Evolutionary conservation across 805 yeast species (phyloP).

Genomic region (Candida ascalaphidarum): DNA sequence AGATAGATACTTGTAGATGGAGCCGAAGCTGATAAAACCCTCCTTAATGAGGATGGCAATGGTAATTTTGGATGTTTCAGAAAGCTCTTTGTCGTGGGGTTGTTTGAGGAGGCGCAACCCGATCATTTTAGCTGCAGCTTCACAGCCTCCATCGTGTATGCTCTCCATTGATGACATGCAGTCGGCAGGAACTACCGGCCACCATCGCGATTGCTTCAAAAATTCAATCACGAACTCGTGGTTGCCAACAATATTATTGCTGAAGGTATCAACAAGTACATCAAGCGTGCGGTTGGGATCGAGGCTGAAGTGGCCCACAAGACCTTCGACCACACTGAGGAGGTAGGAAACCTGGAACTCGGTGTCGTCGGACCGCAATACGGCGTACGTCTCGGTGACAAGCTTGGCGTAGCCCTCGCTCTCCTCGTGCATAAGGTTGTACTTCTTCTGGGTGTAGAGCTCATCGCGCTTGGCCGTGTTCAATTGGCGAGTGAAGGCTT

Average conservation of each 20-base stretch:
- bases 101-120: slow-evolving; percentile 34
- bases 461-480: slow-evolving; percentile 32
- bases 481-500: slow-evolving; percentile 26
- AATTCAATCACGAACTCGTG: slow-evolving; percentile 41
- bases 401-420: slow-evolving; percentile 71
- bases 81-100: slow-evolving; percentile 21
- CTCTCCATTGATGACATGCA: slow-evolving; percentile 16
- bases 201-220: slow-evolving; percentile 52
- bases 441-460: slow-evolving; percentile 45
- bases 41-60: slow-evolving; percentile 54
- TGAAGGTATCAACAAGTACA: slow-evolving; percentile 45
- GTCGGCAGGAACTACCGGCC: slow-evolving; percentile 44
- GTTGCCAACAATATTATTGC: slow-evolving; percentile 35
- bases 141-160: slow-evolving; percentile 45
- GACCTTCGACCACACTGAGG: slow-evolving; percentile 38
- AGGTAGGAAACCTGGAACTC: slow-evolving; percentile 34
- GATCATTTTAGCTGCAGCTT: slow-evolving; percentile 45
- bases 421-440: slow-evolving; percentile 64
- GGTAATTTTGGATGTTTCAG: slow-evolving; percentile 37
- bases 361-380: slow-evolving; percentile 34
- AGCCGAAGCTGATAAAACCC: slow-evolving; percentile 57
- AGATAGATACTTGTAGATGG: slow-evolving; percentile 46
- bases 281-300: slow-evolving; percentile 70
- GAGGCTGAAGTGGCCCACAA: slow-evolving; percentile 68
- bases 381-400: slow-evolving; percentile 37